Evolutionary conservation across 2,329 filamentous ascomycete genomes (phyloP).

Genomic region (Diaporthe batatas): DNA sequence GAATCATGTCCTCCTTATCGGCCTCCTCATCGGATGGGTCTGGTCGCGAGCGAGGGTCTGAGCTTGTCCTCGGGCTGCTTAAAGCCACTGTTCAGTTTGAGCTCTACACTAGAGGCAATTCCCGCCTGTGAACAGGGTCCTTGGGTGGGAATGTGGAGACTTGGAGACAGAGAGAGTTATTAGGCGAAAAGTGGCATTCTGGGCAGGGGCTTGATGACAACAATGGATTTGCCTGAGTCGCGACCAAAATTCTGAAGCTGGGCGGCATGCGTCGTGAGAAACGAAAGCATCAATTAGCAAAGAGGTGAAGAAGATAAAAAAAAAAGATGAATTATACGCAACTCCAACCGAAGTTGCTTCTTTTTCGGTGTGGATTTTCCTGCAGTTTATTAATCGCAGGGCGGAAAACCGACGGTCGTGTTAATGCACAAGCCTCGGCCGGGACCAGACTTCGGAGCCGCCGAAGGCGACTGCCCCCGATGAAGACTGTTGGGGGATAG

Average conservation of each 20-base stretch:
- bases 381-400: neutral
- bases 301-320: no score
- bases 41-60: neutral
- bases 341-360: neutral
- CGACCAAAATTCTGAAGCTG: neutral
- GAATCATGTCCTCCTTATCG: neutral
- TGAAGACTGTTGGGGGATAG: slow-evolving; percentile 32
- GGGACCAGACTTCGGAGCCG: slow-evolving; percentile 6
- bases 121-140: neutral
- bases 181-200: neutral
- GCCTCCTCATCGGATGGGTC: no score
- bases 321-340: neutral
- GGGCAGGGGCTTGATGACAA: no score
- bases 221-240: no score
- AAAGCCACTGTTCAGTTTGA: neutral
- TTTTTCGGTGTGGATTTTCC: neutral
- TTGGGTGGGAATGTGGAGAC: neutral
- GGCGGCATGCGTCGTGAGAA: neutral
- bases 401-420: neutral
- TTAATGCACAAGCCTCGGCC: slow-evolving; percentile 8
- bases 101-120: neutral
- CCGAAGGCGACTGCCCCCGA: slow-evolving; percentile 16
- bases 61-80: no score
- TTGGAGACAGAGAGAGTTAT: neutral
- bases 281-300: neutral